Evolutionary conservation across 441 rosid genomes (phyloP).

Genomic region (Biscutella laevigata): DNA sequence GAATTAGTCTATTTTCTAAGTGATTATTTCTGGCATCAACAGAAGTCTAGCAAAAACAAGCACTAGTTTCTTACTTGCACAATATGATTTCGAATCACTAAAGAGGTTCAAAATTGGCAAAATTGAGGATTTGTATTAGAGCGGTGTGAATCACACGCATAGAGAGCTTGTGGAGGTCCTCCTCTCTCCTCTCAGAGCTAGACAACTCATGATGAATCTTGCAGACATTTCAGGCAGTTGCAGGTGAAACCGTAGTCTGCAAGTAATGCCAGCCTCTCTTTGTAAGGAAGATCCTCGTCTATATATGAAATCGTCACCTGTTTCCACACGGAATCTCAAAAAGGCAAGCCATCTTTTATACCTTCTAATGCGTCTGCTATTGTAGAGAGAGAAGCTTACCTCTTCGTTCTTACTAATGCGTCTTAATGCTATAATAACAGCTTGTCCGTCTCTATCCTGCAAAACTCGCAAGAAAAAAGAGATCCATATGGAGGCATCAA

Average conservation of each 20-base stretch:
- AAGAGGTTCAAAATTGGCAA: too few species aligned
- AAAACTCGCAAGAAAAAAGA: slow-evolving; percentile 2
- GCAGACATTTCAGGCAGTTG: slow-evolving; percentile 49
- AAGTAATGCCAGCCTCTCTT: slow-evolving; percentile 58
- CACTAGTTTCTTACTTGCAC: too few species aligned
- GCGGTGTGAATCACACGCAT: too few species aligned
- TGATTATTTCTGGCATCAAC: too few species aligned
- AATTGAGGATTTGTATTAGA: too few species aligned
- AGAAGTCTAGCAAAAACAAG: too few species aligned
- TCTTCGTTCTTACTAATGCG: slow-evolving; percentile 63
- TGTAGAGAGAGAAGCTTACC: slow-evolving; percentile 29
- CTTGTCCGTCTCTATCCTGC: slow-evolving; percentile 85
- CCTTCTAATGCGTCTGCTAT: background rate
- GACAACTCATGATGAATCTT: slow-evolving; percentile 24
- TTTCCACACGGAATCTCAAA: background rate
- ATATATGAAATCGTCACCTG: slow-evolving; percentile 73
- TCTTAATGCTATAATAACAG: slow-evolving; percentile 57
- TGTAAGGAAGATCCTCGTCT: slow-evolving; percentile 58
- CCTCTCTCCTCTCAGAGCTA: too few species aligned
- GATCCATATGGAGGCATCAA: background rate
- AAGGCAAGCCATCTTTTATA: background rate
- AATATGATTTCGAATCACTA: too few species aligned
- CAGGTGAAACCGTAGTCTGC: slow-evolving; percentile 81
- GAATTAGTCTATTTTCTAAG: too few species aligned
- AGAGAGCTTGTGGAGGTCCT: too few species aligned